Evolutionary conservation across 2,329 filamentous ascomycete species (phyloP).

Genomic region (Mycosphaerella sp.): DNA sequence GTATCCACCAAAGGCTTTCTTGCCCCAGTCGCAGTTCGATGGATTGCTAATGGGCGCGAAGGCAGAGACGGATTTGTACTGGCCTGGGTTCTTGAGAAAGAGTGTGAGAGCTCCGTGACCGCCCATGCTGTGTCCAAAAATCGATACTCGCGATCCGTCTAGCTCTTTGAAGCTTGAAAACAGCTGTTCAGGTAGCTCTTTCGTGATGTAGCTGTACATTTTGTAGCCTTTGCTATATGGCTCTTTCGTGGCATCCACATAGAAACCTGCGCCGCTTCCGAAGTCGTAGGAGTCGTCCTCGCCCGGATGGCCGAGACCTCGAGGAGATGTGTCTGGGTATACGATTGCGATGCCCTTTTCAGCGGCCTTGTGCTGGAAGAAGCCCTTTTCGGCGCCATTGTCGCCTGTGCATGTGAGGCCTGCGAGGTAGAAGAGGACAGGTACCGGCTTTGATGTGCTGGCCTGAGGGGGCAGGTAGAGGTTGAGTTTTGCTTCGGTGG

Average conservation of each 20-base stretch:
- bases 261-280: slow-evolving; percentile 87
- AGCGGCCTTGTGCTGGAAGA: slow-evolving; percentile 79
- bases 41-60: slow-evolving; percentile 26
- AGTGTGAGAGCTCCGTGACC: slow-evolving; percentile 91
- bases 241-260: slow-evolving; percentile 73
- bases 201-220: slow-evolving; percentile 91
- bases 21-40: slow-evolving; percentile 76
- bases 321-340: slow-evolving; percentile 90
- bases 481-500: slow-evolving; percentile 87
- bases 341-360: slow-evolving; percentile 82
- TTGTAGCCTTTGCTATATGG: slow-evolving; percentile 76
- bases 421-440: slow-evolving; percentile 86
- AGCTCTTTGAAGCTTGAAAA: slow-evolving; percentile 66
- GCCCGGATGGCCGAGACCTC: slow-evolving; percentile 69
- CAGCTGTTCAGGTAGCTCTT: slow-evolving; percentile 74
- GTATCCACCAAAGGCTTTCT: slow-evolving; percentile 92
- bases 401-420: slow-evolving; percentile 93
- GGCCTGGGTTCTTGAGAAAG: slow-evolving; percentile 84
- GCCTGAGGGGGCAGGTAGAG: slow-evolving; percentile 79
- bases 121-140: slow-evolving; percentile 95
- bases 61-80: slow-evolving; percentile 53
- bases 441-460: slow-evolving; percentile 57
- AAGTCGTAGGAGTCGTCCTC: slow-evolving; percentile 91
- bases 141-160: slow-evolving; percentile 65
- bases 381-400: slow-evolving; percentile 69